Evolutionary conservation across 352 stramenopile genomes (phyloP), one percentile per base, ranked within the genome.

Genomic region (Phytophthora agathidicida): DNA sequence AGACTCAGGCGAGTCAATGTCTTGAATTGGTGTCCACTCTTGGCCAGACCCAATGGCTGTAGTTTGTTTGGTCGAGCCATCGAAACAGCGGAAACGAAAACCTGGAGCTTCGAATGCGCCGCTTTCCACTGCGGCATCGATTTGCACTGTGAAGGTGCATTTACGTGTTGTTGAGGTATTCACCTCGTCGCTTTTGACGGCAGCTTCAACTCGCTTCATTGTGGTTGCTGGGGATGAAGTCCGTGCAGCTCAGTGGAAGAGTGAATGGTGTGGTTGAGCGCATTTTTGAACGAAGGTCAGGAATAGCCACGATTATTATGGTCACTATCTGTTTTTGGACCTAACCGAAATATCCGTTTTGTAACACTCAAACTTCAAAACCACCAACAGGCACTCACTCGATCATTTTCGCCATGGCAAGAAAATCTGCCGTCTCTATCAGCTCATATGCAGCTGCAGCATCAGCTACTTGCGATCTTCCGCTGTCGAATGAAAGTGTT

Each of bases 11-110:
- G 27, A 35, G 6, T 59, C 24, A 16, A 41, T 36, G 30, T 60
- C 22, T 20, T 60, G 23, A 2, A 79, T 14, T 11, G 50, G 44
- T 7, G 57, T 63, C 75, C 78, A 88, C 7, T 59, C 73, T 13
- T 73, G 33, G 3, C 43, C 31, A 2, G 58, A 48, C 0, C 66
- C 66, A 14, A 89, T 58, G 5, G 60, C 36, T 4, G 67, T 60
- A 7, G 81, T 93, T 24, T 81, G 65, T 59, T 80, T 80, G 36
- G 81, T 90, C 5, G 58, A 68, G 26, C 77, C 77, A 24, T 93
- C 83, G 1, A 93, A 49, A 43, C 90, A 91, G 5, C 75, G 73
- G 39, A 88, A 93, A 19, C 83, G 79, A 38, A 93, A 90, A 4
- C 59, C 74, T 23, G 83, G 75, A 0, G 77, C 60, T 23, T 80